Evolutionary conservation across 352 stramenopile genomes (phyloP), one percentile per base, ranked within the genome.

Genomic region (Pythium apleroticum): DNA sequence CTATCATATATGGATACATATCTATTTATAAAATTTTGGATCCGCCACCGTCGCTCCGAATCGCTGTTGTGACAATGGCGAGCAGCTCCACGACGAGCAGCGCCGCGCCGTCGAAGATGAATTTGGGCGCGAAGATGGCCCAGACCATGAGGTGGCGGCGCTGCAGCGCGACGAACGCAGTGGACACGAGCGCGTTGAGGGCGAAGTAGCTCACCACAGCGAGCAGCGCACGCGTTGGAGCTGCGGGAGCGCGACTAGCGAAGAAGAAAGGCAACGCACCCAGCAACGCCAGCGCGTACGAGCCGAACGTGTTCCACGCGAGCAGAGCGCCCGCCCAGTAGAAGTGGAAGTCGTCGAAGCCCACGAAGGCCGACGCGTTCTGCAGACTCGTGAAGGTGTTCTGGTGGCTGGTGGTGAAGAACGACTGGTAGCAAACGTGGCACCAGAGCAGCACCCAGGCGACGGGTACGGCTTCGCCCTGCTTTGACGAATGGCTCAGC

Each of bases 121-220:
- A 96, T 68, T 96, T 96, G 39, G 90, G 90, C 3, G 91, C 90
- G 68, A 97, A 97, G 56, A 97, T 96, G 12, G 90, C 89, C 91
- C 91, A 97, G 39, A 97, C 89, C 89, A 97, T 97, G 45, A 97
- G 75, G 66, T 97, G 91, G 19, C 91, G 85, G 31, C 90, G 79
- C 73, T 94, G 86, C 14, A 96, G 63, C 11, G 76, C 83, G 19
- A 95, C 88, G 73, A 96, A 97, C 17, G 80, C 61, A n/a, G 78
- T 93, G 45, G 89, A 96, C 31, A 91, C 81, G 17, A 78, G 48
- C 12, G 84, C 66, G 43, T 86, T 84, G 6, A 91, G 73, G 24
- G 73, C 58, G 52, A 86, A 91, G 39, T 88, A 87, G 1, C 57
- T 49, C 17, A 80, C 65, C 60, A 87, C 52, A 5, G 55, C 19